Conservation (phyloP, 805 yeast species). For the Lachancea quebecensis region DNA sequence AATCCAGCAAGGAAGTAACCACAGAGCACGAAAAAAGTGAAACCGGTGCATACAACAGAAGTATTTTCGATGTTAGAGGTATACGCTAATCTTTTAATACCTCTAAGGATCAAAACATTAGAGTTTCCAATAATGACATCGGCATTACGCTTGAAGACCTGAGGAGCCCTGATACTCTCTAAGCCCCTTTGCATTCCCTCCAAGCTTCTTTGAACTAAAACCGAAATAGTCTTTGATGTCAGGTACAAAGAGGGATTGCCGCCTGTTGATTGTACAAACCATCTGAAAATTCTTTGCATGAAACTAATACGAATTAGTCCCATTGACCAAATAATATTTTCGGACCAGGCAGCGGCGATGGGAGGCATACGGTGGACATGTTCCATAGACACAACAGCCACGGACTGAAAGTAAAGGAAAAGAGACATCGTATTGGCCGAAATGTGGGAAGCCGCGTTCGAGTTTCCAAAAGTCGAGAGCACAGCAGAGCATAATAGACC, state of each 20-base stretch:
- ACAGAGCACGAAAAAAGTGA: constrained; percentile 74
- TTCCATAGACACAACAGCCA: constrained; percentile 76
- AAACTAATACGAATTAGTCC: constrained; percentile 72
- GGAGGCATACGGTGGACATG: constrained; percentile 86
- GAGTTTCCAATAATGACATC: constrained; percentile 43
- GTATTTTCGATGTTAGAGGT: constrained; percentile 74
- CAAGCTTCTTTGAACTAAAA: constrained; percentile 57
- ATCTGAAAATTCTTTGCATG: constrained; percentile 79
- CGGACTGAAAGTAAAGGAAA: constrained; percentile 82
- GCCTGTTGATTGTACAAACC: constrained; percentile 86
- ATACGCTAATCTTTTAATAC: constrained; percentile 78
- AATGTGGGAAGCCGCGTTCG: constrained; percentile 82
- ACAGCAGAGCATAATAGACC: constrained; percentile 80
- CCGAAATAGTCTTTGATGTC: constrained; percentile 52
- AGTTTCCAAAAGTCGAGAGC: constrained; percentile 78
- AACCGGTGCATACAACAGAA: constrained; percentile 77
- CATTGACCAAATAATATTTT: constrained; percentile 91
- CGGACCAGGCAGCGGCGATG: constrained; percentile 87
- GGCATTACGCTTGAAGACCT: constrained; percentile 32
- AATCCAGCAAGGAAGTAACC: constrained; percentile 64
- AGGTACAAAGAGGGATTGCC: constrained; percentile 71
- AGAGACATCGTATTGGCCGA: constrained; percentile 81
- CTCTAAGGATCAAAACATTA: constrained; percentile 67
- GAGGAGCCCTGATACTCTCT: constrained; percentile 18
- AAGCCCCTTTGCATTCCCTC: constrained; percentile 28